phyloP scores from a whole-genome alignment of 441 rosid genomes.

The Theobroma grandiflorum region DNA sequence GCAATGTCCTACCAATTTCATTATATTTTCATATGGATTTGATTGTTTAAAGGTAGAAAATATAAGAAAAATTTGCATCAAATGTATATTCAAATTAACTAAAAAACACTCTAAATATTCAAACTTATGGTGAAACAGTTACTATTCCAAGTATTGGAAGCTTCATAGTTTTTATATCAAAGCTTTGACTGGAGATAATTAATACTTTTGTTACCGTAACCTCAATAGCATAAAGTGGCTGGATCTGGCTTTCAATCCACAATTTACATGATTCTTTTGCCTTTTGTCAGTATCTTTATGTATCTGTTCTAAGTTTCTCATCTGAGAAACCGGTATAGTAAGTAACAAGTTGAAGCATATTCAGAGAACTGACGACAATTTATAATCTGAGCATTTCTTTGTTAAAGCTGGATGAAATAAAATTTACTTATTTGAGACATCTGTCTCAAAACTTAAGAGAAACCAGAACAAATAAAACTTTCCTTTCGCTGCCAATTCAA shows the following conservation, averaged over 20 bases:
- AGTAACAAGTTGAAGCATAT: neutral
- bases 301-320: neutral
- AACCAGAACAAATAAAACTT: neutral
- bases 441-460: neutral
- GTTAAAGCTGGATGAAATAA: neutral
- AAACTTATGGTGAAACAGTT: neutral
- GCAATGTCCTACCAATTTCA: neutral
- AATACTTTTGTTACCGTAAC: neutral
- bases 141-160: too few species aligned
- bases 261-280: neutral
- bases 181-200: neutral
- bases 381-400: neutral
- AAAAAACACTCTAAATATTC: neutral
- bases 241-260: neutral
- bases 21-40: neutral
- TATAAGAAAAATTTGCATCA: too few species aligned
- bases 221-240: neutral
- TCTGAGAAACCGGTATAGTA: neutral
- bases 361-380: neutral
- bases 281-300: neutral
- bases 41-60: neutral
- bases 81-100: neutral
- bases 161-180: neutral
- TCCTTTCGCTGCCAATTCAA: neutral
- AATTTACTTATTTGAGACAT: neutral